phyloP scores from a whole-genome alignment of 352 stramenopile species.

The Globisporangium solare region DNA sequence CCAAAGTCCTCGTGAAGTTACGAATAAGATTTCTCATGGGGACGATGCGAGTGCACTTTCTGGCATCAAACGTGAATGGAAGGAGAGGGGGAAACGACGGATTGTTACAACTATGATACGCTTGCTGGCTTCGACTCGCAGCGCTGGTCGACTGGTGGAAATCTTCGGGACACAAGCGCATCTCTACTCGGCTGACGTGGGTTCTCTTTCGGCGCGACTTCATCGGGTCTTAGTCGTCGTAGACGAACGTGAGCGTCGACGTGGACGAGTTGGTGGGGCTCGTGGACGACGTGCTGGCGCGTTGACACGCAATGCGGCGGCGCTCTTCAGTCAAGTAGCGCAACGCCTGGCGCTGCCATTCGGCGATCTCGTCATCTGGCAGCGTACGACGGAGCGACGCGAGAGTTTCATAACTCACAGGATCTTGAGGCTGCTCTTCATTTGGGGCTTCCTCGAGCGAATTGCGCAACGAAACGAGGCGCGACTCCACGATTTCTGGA shows the following conservation, averaged over 20 bases:
- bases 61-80: too few relatives aligned
- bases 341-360: constrained; percentile 26
- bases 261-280: constrained; percentile 24
- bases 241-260: constrained; percentile 24
- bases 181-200: background rate
- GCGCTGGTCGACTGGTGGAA: too few relatives aligned
- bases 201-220: background rate
- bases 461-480: too few relatives aligned
- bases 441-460: background rate
- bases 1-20: too few relatives aligned
- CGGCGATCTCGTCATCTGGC: constrained; percentile 17
- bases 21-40: too few relatives aligned
- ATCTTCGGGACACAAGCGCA: background rate
- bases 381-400: constrained; percentile 18
- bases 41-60: too few relatives aligned
- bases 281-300: background rate
- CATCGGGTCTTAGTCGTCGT: background rate
- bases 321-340: constrained; percentile 31
- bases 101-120: too few relatives aligned
- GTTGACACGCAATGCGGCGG: constrained; percentile 13
- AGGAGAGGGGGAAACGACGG: too few relatives aligned
- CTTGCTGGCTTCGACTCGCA: too few relatives aligned
- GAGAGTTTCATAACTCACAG: constrained; percentile 24
- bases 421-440: constrained; percentile 7
- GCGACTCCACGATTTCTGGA: background rate